phyloP scores from a whole-genome alignment of 2,329 filamentous ascomycete genomes.

The Dothidotthia symphoricarpi region DNA sequence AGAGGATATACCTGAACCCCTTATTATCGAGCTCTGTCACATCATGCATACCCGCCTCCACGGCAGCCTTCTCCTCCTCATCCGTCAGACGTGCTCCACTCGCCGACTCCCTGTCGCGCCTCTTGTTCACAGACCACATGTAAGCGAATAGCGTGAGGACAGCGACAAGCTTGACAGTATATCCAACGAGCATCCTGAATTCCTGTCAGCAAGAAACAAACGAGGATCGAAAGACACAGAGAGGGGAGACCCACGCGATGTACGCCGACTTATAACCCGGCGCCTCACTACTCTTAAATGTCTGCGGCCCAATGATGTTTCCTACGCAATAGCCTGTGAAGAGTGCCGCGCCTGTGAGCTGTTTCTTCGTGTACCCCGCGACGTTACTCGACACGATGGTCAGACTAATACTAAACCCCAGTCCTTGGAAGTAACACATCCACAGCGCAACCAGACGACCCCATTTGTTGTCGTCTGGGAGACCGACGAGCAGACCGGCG shows the following conservation, averaged over 20 bases:
- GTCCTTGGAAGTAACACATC: conserved; percentile 49
- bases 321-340: conserved; percentile 45
- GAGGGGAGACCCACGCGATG: conserved; percentile 8
- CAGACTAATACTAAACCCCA: conserved; percentile 30
- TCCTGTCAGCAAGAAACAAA: background rate
- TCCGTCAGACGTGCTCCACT: conserved; percentile 22
- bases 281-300: conserved; percentile 41
- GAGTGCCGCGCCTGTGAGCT: conserved; percentile 53
- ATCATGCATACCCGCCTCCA: conserved; percentile 45
- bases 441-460: conserved; percentile 29
- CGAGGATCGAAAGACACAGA: background rate
- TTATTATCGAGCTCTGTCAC: conserved; percentile 47
- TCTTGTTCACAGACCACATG: conserved; percentile 39
- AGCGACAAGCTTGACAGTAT: conserved; percentile 41
- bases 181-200: conserved; percentile 39
- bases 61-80: conserved; percentile 35
- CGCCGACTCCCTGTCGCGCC: conserved; percentile 31
- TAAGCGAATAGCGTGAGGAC: conserved; percentile 38
- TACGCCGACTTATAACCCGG: conserved; percentile 33
- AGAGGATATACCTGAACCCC: conserved; percentile 44
- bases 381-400: conserved; percentile 47
- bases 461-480: conserved; percentile 27
- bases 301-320: conserved; percentile 46
- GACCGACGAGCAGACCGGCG: conserved; percentile 17
- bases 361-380: conserved; percentile 46